Evolutionary conservation across 164 flowering plant species (phyloP), one percentile per base, ranked within the genome.

Genomic region (Chimonanthus salicifolius): DNA sequence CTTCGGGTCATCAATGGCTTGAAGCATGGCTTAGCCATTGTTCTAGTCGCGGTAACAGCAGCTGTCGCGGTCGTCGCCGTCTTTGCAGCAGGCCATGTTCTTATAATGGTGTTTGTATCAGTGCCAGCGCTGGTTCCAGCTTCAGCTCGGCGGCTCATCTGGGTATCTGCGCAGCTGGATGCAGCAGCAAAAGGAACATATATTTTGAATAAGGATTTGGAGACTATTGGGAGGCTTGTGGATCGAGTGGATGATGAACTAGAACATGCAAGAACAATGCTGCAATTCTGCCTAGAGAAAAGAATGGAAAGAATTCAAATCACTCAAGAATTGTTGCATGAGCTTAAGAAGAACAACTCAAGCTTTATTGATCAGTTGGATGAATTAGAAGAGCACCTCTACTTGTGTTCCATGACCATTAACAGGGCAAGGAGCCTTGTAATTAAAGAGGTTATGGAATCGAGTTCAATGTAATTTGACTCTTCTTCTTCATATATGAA

Each of bases 301-400:
- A 74, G 81, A 8, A 82, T 78, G 3, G 85, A 78, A 11, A 66
- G 79, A 78, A 58, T 82, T 16, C 81, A 79, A 71, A 82, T 83
- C 18, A 72, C 72, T 8, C 72, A 65, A 16, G 89, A 88, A 76
- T 85, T 88, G 83, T 84, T 76, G 62, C 78, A 85, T 71, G 88
- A 79, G 81, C 72, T 90, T 64, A 79, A 78, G 78, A 81, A 71
- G 77, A 84, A 80, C 62, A 80, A 84, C 48, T 71, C 71, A 4
- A 83, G 83, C 85, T 90, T 90, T 51, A 78, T 76, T 58, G 74
- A 85, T n/a, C 91, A 90, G 71, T 79, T 92, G 21, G 92, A 92
- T 75, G 97, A 92, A 69, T 74, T 92, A 6, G 97, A 90, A 70
- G 94, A 90, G 70, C 94, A 87, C 76, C 72, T 92, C 72, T 88